Percentiles rank a stretch among this genome's conserved stretches.
These are phyloP conservation scores for Dendrostoma leiphaemia DNA, from an alignment of 2,329 filamentous ascomycete species.

Conservation along the genomic window DNA sequence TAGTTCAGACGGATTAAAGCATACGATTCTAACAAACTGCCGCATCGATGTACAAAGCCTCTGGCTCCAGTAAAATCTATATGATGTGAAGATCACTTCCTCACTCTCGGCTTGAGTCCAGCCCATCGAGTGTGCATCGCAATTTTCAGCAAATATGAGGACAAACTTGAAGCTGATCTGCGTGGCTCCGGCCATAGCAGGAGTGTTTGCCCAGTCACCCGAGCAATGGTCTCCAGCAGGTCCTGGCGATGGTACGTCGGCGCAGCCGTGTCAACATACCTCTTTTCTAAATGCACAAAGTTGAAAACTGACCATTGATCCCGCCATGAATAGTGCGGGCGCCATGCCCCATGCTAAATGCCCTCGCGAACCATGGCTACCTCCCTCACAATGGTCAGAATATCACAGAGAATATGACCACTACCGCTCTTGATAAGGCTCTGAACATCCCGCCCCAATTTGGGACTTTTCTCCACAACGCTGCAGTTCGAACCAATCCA, in stretches of 20 bases:
- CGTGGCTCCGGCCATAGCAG: not conserved
- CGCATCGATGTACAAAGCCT: no score
- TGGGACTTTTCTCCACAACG: conserved; percentile 38
- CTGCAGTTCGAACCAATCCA: conserved; percentile 39
- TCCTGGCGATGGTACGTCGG: not conserved
- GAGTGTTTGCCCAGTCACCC: not conserved
- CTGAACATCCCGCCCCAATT: conserved; percentile 43
- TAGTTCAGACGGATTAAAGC: no score
- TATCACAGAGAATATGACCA: conserved; percentile 36
- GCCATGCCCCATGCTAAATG: conserved; percentile 51
- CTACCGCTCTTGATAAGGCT: conserved; percentile 36
- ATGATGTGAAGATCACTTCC: no score
- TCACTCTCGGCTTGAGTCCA: no score
- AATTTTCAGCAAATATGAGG: conserved; percentile 3
- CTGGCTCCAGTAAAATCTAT: no score
- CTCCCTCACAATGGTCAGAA: conserved; percentile 44
- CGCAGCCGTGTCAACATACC: no score
- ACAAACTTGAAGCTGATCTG: not conserved
- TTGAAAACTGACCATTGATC: no score
- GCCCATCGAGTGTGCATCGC: no score
- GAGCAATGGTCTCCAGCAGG: conserved; percentile 4
- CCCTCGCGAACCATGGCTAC: conserved; percentile 49
- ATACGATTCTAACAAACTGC: no score
- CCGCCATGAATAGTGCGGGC: conserved; percentile 29
- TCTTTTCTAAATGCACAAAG: no score